Conservation (phyloP, 163 green algal genomes). For the Trebouxia gelatinosa region DNA sequence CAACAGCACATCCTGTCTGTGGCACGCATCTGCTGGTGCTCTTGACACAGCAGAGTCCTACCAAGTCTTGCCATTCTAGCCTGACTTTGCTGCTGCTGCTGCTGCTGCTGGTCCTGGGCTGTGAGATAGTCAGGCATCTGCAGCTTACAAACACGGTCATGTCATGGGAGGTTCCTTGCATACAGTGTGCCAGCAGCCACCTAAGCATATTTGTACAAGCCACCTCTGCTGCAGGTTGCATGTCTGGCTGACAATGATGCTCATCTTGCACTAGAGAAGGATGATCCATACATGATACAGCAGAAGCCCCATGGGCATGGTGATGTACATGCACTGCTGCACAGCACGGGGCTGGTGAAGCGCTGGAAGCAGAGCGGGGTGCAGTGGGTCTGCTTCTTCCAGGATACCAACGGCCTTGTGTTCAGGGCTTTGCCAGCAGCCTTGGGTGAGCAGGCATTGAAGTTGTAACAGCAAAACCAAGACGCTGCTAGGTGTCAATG, state of each 20-base stretch:
- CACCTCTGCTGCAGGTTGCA: slow-evolving; percentile 35
- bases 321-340: slow-evolving; percentile 96
- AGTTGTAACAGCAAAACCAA: background rate
- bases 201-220: background rate
- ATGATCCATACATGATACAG: slow-evolving; percentile 72
- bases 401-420: slow-evolving; percentile 97
- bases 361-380: slow-evolving; percentile 74
- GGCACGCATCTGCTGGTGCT: too few species aligned
- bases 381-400: slow-evolving; percentile 98
- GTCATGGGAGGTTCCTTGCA: background rate
- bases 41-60: too few species aligned
- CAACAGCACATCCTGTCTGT: too few species aligned
- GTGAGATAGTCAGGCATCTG: background rate
- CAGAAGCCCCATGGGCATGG: slow-evolving; percentile 99
- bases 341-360: slow-evolving; percentile 72
- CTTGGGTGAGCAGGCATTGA: slow-evolving; percentile 52
- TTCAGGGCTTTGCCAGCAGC: slow-evolving; percentile 82
- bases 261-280: slow-evolving; percentile 76
- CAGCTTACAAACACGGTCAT: background rate
- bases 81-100: background rate
- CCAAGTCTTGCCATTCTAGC: too few species aligned
- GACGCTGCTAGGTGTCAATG: too few species aligned
- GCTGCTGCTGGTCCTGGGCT: background rate
- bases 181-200: background rate
- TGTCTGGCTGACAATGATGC: slow-evolving; percentile 90